A percentile compares a stretch with the other conserved stretches of the same genome.
Conservation (phyloP, 306 rosid species). For the Prunus campanulata region DNA sequence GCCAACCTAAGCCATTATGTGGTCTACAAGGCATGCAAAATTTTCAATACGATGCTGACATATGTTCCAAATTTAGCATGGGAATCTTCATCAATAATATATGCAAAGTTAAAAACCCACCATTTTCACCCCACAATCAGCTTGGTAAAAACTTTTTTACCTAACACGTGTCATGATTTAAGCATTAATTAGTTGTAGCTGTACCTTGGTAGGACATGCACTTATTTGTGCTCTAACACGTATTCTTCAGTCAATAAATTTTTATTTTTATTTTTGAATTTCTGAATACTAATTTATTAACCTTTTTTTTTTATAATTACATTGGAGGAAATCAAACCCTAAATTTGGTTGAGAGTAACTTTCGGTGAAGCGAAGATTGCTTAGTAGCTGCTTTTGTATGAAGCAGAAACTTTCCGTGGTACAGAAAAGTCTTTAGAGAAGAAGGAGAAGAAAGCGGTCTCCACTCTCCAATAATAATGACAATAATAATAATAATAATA, state of each 20-base stretch:
- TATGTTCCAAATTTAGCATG: conserved; percentile 24
- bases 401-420: conserved; percentile 3
- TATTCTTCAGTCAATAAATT: background rate
- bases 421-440: conserved; percentile 10
- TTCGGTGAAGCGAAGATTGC: no score
- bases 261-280: no score
- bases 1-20: conserved; percentile 22
- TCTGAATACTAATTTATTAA: no score
- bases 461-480: background rate
- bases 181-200: no score
- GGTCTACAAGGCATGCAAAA: conserved; percentile 26
- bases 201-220: background rate
- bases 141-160: background rate
- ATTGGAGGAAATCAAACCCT: no score
- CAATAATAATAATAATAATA: no score
- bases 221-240: background rate
- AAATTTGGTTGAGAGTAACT: no score
- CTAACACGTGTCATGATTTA: no score
- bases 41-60: conserved; percentile 29
- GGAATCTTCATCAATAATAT: conserved; percentile 30
- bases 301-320: no score
- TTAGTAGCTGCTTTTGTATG: conserved; percentile 18
- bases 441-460: conserved; percentile 25
- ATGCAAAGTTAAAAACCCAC: conserved; percentile 18
- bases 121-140: background rate